Conservation (phyloP, 352 stramenopile species). For the Phytophthora foliorum region DNA sequence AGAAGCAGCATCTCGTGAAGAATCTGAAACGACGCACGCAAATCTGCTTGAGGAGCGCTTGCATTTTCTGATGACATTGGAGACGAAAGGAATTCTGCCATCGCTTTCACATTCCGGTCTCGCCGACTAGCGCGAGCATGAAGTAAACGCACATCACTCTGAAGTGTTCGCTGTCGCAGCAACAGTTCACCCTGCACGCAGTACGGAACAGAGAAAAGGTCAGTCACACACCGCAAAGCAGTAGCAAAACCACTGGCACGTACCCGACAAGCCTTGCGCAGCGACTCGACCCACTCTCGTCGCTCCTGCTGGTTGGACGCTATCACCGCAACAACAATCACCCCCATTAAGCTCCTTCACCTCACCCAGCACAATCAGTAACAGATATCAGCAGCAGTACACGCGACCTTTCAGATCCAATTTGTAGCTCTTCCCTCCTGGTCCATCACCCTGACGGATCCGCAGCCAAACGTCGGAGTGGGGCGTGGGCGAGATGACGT, state of each 20-base stretch:
- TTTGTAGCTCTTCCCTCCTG: conserved; percentile 69
- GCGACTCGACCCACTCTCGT: conserved; percentile 69
- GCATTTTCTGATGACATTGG: conserved; percentile 20
- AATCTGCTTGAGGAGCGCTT: conserved; percentile 42
- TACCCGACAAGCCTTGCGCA: conserved; percentile 63
- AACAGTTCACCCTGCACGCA: conserved; percentile 35
- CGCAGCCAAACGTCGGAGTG: conserved; percentile 72
- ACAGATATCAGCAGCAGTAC: neutral
- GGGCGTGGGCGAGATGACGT: conserved; percentile 58
- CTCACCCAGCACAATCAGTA: neutral
- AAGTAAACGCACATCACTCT: conserved; percentile 29
- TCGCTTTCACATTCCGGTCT: conserved; percentile 33
- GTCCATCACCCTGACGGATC: conserved; percentile 60
- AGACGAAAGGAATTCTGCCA: conserved; percentile 35
- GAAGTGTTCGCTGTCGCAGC: conserved; percentile 35
- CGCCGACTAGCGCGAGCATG: conserved; percentile 33
- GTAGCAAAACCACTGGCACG: neutral
- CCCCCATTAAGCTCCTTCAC: neutral
- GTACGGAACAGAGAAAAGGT: neutral
- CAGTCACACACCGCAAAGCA: neutral
- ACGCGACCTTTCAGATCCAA: conserved; percentile 70
- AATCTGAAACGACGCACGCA: conserved; percentile 74
- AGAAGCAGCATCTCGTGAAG: conserved; percentile 77
- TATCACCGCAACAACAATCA: conserved; percentile 28
- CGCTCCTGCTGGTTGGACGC: conserved; percentile 55